Evolutionary conservation across 2,329 filamentous ascomycete genomes (phyloP), one percentile per base, ranked within the genome.

Genomic region (Alternaria triticimaculans): DNA sequence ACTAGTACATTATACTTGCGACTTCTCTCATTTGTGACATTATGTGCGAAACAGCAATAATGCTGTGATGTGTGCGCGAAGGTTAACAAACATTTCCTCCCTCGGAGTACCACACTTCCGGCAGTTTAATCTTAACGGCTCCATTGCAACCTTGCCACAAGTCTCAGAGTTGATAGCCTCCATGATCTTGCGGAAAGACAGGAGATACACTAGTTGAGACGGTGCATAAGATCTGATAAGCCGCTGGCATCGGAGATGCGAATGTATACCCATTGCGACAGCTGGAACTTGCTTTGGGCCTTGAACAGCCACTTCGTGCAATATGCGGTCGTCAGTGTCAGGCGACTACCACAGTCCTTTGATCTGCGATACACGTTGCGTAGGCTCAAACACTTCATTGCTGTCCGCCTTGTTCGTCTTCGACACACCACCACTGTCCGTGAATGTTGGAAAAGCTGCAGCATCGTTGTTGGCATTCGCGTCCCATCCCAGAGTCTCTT

Each of bases 401-500:
- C 68, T 74, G 30, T 79, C 72, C 64, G 62, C 60, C 9, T 61
- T 72, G 43, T 70, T 76, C 30, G 69, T 69, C 58, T 69, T 64
- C 28, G 74, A 66, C 44, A 72, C 68, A 53, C 72, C 75, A 9
- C 73, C 76, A 45, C 76, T 81, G 64, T 84, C 83, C 9, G 81
- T 77, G 60, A 85, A 82, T 0, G 82, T 84, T 6, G 82, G 81
- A 60, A 82, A 83, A 12, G 74, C 74, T 1, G 72, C 75, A 46
- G 69, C 66, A 44, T 79, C 77, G 54, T 80, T 71, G 51, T 90
- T 86, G 41, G 86, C 87, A 73, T 87, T 91, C 55, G 89, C 86
- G 78, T 94, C 90, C 92, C 92, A 95, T 41, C 89, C 90, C 48
- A 94, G 81, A 70, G 89, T 88, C 54, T 89, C 88, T 58, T 89